A percentile compares a stretch with the other conserved stretches of the same genome.
Evolutionary conservation across 306 rosid species (phyloP).

Genomic region (Vigna unguiculata): DNA sequence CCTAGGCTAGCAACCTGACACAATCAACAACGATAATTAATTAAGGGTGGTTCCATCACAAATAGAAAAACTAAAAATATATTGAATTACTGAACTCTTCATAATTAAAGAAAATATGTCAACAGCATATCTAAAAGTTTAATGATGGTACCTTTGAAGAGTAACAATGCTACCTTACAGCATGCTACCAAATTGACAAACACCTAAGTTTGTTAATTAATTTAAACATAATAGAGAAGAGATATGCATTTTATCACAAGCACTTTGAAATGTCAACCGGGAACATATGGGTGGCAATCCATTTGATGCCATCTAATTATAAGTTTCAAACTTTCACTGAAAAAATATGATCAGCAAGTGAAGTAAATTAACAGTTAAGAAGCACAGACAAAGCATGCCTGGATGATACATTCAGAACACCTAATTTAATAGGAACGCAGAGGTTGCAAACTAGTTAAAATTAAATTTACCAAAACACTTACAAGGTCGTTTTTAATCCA

Average conservation of each 20-base stretch:
- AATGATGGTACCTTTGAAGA: conserved; percentile 6
- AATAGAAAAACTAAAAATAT: conserved; percentile 4
- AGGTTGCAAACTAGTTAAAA: conserved; percentile 9
- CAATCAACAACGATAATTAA: conserved; percentile 41
- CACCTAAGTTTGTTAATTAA: not conserved
- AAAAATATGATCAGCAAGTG: not conserved
- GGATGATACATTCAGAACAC: not conserved
- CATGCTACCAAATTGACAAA: not conserved
- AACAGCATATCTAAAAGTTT: not conserved
- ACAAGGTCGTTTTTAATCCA: conserved; percentile 19
- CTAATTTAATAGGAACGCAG: not conserved
- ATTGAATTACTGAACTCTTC: not conserved
- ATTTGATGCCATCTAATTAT: too few relatives aligned
- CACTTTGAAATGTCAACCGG: not conserved
- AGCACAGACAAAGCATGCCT: conserved; percentile 22
- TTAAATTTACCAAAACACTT: not conserved
- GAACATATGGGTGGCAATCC: too few relatives aligned
- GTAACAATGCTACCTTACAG: conserved; percentile 1
- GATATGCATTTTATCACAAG: conserved; percentile 11
- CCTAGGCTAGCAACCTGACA: conserved; percentile 95
- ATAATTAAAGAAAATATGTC: not conserved
- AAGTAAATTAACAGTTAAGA: not conserved
- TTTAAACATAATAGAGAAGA: not conserved
- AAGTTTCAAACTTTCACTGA: conserved; percentile 3
- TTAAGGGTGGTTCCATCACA: conserved; percentile 36